Base-by-base conservation (phyloP, 2,329 filamentous ascomycete species). In the Hypomyces rosellus region DNA sequence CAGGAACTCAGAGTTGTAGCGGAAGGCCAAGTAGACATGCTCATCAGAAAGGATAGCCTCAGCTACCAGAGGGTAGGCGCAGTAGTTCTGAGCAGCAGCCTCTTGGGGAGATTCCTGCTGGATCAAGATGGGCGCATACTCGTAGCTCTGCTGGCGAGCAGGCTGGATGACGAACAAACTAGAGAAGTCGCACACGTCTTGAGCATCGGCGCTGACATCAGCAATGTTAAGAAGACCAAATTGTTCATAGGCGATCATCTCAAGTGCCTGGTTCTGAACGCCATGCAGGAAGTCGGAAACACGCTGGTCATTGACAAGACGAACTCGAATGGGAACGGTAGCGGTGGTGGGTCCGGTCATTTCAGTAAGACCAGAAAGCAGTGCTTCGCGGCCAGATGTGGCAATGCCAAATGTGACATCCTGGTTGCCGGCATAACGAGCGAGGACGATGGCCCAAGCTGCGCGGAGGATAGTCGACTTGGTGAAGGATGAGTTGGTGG, bases 381-480 rank as follows among this genome's bases (percentile, higher is more conserved):
- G 39, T n/a, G 56, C 51, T 2, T 57, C 47, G 6, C 57, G 50
- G 15, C 57, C 53, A 15, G 56, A 57, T 9, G 58, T 47, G 1
- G 52, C 52, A 20, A 37, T 45, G 25, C 52, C 52, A 36, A 54
- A 54, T 5, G 56, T 15, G 3, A 62, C 44, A 25, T 51, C 54
- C n/a, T 51, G 48, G 20, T 15, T 34, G 11, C 41, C 50, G 14
- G 54, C 49, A 43, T 54, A 51, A 41, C 45, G 30, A 39, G 50
- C 50, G 14, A 52, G n/a, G 2, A 51, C 22, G 11, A 51, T 51
- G 1, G 49, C 45, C 49, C 49, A 51, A 13, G 45, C 45, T 22
- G 49, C 49, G 13, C 49, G 49, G 34, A 52, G 50, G 25, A 49
- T 34, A 3, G 46, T 49, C 5, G 50, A 38, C 30, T 15, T 51